phyloP scores from a whole-genome alignment of 192 early-diverging fungal species.

The Coemansia sp. region DNA sequence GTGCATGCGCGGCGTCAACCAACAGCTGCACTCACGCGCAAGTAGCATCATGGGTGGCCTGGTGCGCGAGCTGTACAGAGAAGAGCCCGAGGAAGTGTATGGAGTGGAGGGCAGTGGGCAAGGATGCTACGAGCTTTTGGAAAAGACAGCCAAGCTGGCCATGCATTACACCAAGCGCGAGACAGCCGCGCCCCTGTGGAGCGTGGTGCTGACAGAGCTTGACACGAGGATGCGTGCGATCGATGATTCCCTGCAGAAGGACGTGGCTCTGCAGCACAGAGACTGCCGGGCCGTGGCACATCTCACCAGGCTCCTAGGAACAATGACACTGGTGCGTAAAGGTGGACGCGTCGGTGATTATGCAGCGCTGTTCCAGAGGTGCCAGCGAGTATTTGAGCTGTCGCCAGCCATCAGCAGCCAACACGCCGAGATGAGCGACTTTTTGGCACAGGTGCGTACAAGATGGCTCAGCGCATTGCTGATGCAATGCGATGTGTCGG shows the following conservation, averaged over 20 bases:
- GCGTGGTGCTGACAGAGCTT: conserved; percentile 20
- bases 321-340: conserved; percentile 36
- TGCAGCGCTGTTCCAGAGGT: conserved; percentile 27
- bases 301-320: conserved; percentile 19
- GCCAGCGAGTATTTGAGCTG: conserved; percentile 22
- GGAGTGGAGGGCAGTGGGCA: no score
- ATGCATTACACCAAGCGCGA: conserved; percentile 27
- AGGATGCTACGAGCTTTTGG: no score
- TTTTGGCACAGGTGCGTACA: conserved; percentile 20
- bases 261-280: conserved; percentile 2
- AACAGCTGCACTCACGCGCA: conserved; percentile 57
- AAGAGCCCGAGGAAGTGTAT: no score
- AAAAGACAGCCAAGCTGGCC: conserved; percentile 42
- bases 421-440: not conserved
- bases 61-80: conserved; percentile 27
- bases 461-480: conserved; percentile 31
- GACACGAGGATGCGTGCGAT: conserved; percentile 19
- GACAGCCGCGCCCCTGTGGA: conserved; percentile 31
- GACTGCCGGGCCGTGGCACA: no score
- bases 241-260: no score
- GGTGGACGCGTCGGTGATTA: conserved; percentile 41
- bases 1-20: conserved; percentile 65
- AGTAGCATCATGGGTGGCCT: conserved; percentile 37
- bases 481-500: conserved; percentile 21
- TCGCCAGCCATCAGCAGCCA: no score